A percentile compares a stretch with the other conserved stretches of the same genome.
These are phyloP conservation scores for Alternaria dauci DNA, from an alignment of 2,329 filamentous ascomycete genomes.

Conservation along the genomic window DNA sequence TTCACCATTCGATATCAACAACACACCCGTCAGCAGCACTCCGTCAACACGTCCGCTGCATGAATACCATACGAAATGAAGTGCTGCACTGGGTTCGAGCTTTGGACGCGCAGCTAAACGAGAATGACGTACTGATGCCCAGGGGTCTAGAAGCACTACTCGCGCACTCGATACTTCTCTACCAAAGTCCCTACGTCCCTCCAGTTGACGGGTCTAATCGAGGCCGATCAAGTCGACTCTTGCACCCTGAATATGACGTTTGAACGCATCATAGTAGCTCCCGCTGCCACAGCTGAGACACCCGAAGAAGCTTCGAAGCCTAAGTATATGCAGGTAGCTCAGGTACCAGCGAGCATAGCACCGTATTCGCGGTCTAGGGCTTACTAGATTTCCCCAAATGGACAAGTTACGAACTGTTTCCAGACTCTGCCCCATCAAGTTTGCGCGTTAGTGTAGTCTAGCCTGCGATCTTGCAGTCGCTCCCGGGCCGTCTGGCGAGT, in stretches of 20 bases:
- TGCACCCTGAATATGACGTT: constrained; percentile 8
- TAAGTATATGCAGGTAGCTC: constrained; percentile 3
- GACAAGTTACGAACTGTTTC: constrained; percentile 4
- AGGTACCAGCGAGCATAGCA: constrained; percentile 5
- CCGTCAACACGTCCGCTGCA: background rate
- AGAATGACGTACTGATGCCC: background rate
- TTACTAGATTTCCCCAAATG: background rate
- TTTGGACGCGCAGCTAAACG: background rate
- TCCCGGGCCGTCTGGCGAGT: constrained; percentile 1
- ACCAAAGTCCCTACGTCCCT: background rate
- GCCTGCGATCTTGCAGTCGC: constrained; percentile 3
- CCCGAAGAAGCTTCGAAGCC: background rate
- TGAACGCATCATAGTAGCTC: constrained; percentile 1
- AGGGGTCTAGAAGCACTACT: constrained; percentile 6
- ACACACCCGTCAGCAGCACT: background rate
- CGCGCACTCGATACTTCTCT: constrained; percentile 3
- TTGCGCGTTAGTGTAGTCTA: constrained; percentile 1
- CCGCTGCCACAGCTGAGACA: constrained; percentile 2
- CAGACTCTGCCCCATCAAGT: background rate
- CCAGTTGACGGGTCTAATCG: background rate
- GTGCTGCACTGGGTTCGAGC: background rate
- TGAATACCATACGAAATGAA: background rate
- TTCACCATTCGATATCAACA: background rate
- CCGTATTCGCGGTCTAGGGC: background rate
- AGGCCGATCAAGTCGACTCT: background rate